Percentiles rank a stretch among this genome's conserved stretches.
Conservation (phyloP, 1,284 basidiomycete genomes). For the Ganoderma multipileum region DNA sequence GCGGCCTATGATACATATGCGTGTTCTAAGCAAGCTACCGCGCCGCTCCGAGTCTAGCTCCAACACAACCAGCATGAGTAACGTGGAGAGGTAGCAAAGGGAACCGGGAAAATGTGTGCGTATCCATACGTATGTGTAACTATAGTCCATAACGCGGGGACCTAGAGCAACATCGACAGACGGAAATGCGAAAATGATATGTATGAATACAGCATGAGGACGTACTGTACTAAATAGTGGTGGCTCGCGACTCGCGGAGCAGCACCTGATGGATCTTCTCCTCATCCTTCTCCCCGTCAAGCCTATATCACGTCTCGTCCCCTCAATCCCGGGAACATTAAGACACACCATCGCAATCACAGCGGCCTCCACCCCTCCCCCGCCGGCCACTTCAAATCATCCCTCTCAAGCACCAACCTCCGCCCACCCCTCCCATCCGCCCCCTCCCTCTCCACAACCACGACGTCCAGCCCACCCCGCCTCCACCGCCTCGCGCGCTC, state of each 20-base stretch:
- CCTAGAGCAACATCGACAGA: background rate
- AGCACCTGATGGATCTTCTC: background rate
- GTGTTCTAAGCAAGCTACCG: conserved; percentile 1
- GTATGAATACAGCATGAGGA: background rate
- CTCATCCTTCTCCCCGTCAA: background rate
- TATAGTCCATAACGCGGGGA: background rate
- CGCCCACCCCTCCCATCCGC: conserved; percentile 26
- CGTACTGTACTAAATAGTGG: background rate
- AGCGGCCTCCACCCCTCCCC: conserved; percentile 65
- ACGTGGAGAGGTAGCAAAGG: background rate
- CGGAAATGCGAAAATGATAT: background rate
- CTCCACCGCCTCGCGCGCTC: conserved; percentile 38
- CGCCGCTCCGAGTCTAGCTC: background rate
- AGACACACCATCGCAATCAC: conserved; percentile 18
- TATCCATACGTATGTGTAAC: background rate
- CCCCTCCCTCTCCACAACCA: conserved; percentile 35
- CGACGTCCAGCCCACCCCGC: conserved; percentile 40
- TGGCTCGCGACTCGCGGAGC: background rate
- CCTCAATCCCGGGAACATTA: background rate
- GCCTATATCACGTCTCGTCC: background rate
- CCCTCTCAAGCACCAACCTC: conserved; percentile 45
- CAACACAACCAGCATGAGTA: background rate
- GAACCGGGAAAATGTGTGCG: background rate
- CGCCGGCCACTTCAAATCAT: conserved; percentile 67
- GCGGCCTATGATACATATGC: background rate